Evolutionary conservation across 129 eudicot species (phyloP).

Genomic region (Pittosporum tobira): DNA sequence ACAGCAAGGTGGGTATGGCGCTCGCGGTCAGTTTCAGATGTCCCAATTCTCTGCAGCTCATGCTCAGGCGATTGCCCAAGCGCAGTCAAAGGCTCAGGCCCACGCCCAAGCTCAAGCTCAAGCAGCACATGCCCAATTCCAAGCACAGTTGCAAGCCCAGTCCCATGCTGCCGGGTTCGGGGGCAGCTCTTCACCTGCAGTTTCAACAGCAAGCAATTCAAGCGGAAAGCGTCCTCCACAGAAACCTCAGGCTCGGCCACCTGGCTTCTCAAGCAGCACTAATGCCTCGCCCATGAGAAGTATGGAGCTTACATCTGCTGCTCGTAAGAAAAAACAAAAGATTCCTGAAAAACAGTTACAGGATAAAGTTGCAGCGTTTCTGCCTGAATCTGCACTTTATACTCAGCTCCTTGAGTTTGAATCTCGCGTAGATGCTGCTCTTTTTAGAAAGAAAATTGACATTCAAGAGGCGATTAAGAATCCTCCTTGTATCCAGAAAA

Average conservation of each 20-base stretch:
- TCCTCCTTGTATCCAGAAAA: constrained; percentile 71
- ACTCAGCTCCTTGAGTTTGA: constrained; percentile 92
- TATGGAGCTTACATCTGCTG: constrained; percentile 59
- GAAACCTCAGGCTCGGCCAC: constrained; percentile 69
- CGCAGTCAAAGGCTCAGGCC: constrained; percentile 52
- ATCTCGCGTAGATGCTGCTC: constrained; percentile 84
- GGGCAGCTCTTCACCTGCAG: constrained; percentile 36
- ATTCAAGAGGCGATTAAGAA: constrained; percentile 80
- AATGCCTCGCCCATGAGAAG: constrained; percentile 43
- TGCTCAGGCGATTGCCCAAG: constrained; percentile 59
- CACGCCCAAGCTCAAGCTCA: constrained; percentile 47
- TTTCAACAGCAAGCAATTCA: constrained; percentile 39
- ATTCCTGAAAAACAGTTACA: constrained; percentile 65
- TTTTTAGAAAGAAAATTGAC: constrained; percentile 68
- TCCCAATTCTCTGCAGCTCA: constrained; percentile 59
- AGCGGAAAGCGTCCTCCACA: constrained; percentile 45
- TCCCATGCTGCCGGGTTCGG: constrained; percentile 34
- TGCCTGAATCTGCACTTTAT: constrained; percentile 82
- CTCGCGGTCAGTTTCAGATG: constrained; percentile 50
- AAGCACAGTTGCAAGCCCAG: constrained; percentile 68
- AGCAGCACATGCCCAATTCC: constrained; percentile 58
- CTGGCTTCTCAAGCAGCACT: constrained; percentile 36
- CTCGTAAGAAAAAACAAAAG: constrained; percentile 74
- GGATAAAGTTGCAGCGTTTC: constrained; percentile 68
- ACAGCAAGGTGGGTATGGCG: constrained; percentile 45